phyloP scores from a whole-genome alignment of 2,329 filamentous ascomycete species.

The Trichophyton benhamiae region DNA sequence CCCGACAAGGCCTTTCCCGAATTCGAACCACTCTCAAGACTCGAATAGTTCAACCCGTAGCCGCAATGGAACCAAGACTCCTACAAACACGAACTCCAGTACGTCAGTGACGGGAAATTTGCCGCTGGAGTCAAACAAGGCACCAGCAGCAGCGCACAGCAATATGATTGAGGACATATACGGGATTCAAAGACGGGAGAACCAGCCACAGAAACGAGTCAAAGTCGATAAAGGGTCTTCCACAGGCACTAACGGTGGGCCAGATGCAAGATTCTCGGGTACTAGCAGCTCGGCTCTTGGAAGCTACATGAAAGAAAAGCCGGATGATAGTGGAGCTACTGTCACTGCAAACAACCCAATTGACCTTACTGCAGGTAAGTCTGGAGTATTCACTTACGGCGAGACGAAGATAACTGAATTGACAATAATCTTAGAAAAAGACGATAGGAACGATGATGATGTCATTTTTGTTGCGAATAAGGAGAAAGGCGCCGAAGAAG shows the following conservation, averaged over 20 bases:
- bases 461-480: constrained; percentile 39
- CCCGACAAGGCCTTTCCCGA: neutral
- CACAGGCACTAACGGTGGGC: constrained; percentile 27
- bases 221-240: constrained; percentile 38
- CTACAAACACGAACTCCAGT: neutral
- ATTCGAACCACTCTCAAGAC: neutral
- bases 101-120: constrained; percentile 13
- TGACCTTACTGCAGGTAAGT: constrained; percentile 31
- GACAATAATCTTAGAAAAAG: constrained; percentile 22
- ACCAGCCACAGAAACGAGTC: constrained; percentile 51
- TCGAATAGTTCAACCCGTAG: neutral
- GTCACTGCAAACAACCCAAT: constrained; percentile 40
- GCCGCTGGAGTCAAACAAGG: constrained; percentile 12
- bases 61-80: neutral
- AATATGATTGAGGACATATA: constrained; percentile 61
- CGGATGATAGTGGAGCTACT: constrained; percentile 24
- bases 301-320: constrained; percentile 53
- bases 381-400: neutral
- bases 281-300: constrained; percentile 47
- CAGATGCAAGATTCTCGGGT: constrained; percentile 24
- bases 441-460: constrained; percentile 28
- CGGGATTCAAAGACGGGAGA: constrained; percentile 56
- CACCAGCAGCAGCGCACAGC: constrained; percentile 17
- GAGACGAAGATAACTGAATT: neutral
- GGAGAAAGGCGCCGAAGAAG: constrained; percentile 54